Evolutionary conservation across 2,329 filamentous ascomycete genomes (phyloP).

Genomic region (Davidsoniella neocaledoniae): DNA sequence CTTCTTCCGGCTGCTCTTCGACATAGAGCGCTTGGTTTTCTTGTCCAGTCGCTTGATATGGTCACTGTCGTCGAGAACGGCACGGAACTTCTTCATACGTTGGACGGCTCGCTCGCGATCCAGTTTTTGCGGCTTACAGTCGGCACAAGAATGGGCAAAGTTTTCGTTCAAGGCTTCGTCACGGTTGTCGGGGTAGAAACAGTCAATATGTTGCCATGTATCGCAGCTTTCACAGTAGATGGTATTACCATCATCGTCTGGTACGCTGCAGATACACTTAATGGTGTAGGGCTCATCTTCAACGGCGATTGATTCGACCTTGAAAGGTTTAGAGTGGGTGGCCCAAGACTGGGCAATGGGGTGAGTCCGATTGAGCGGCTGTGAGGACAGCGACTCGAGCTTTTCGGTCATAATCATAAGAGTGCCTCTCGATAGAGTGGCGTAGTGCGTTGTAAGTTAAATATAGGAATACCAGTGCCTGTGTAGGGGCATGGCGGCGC

Average conservation of each 20-base stretch:
- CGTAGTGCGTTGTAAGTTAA: conserved; percentile 16
- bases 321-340: conserved; percentile 23
- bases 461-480: conserved; percentile 25
- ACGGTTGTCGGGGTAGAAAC: conserved; percentile 68
- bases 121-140: conserved; percentile 65
- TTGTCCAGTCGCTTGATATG: conserved; percentile 22
- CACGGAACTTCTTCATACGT: conserved; percentile 24
- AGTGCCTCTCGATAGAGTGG: conserved; percentile 23
- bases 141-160: conserved; percentile 71
- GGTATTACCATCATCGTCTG: conserved; percentile 92
- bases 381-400: conserved; percentile 34
- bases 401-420: conserved; percentile 48
- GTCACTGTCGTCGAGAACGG: conserved; percentile 31
- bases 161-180: conserved; percentile 53
- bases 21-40: conserved; percentile 54
- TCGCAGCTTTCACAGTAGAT: conserved; percentile 93
- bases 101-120: conserved; percentile 61
- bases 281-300: conserved; percentile 82
- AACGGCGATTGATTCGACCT: conserved; percentile 14
- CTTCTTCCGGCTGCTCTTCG: conserved; percentile 83
- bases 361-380: conserved; percentile 37
- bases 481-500: conserved; percentile 44
- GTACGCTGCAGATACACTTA: conserved; percentile 90
- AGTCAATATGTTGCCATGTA: conserved; percentile 96
- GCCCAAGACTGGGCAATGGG: conserved; percentile 23